A percentile compares a stretch with the other conserved stretches of the same genome.
Conservation (phyloP, 139 green algal species). For the Medakamo hakoo region DNA sequence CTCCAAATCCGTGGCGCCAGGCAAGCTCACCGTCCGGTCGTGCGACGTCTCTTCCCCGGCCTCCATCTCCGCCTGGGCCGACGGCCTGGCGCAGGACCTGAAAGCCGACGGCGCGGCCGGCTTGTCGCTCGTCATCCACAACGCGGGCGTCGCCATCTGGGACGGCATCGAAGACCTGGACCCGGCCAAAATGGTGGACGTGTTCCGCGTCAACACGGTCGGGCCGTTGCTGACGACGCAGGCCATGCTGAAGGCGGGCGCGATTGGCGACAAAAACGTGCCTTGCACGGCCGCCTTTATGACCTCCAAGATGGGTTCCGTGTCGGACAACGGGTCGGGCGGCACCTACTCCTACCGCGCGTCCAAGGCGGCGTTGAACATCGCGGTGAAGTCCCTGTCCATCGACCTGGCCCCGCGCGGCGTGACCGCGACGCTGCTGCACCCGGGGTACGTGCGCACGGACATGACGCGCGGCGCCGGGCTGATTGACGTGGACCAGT, state of each 20-base stretch:
- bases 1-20: neutral
- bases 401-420: conserved; percentile 33
- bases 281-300: conserved; percentile 13
- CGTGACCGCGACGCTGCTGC: conserved; percentile 34
- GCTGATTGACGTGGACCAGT: conserved; percentile 21
- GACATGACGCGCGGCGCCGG: conserved; percentile 30
- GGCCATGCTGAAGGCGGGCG: conserved; percentile 21
- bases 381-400: conserved; percentile 41
- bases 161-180: conserved; percentile 11
- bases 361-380: conserved; percentile 58
- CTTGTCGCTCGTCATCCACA: conserved; percentile 32
- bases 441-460: conserved; percentile 41
- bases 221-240: conserved; percentile 39
- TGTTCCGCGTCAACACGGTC: conserved; percentile 29
- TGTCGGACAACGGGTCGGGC: conserved; percentile 22
- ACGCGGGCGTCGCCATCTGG: conserved; percentile 16
- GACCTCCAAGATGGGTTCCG: conserved; percentile 20
- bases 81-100: neutral
- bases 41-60: conserved; percentile 11
- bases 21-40: conserved; percentile 1
- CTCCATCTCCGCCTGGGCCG: conserved; percentile 7
- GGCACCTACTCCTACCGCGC: conserved; percentile 37
- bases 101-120: neutral
- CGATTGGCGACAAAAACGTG: conserved; percentile 9
- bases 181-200: conserved; percentile 27